Percentiles rank a stretch among this genome's conserved stretches.
Evolutionary conservation across 177 flowering plant genomes (phyloP).

Genomic region (Vitis hybrid): DNA sequence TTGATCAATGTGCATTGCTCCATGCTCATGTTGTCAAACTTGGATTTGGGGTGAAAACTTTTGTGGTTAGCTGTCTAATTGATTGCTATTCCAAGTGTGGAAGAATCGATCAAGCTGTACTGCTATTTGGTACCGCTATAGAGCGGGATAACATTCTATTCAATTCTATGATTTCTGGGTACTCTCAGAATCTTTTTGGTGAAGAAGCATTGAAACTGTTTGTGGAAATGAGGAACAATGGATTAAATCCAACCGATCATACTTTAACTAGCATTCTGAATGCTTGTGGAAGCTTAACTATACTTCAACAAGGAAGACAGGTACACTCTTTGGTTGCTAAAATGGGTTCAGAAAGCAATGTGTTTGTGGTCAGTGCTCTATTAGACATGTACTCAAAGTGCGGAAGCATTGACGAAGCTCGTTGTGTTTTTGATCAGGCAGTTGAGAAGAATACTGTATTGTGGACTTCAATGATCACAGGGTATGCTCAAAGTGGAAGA

Average conservation of each 20-base stretch:
- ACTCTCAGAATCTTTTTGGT: constrained; percentile 30
- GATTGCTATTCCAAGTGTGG: constrained; percentile 47
- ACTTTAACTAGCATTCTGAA: constrained; percentile 34
- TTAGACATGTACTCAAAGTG: constrained; percentile 46
- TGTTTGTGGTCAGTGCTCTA: constrained; percentile 31
- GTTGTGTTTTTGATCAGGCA: constrained; percentile 17
- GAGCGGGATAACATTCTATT: constrained; percentile 33
- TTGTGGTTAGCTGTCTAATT: constrained; percentile 41
- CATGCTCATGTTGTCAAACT: constrained; percentile 40
- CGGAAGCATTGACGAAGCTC: constrained; percentile 36
- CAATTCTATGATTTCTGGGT: constrained; percentile 51
- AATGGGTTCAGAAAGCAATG: constrained; percentile 29
- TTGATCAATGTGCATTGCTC: constrained; percentile 22
- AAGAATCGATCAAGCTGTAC: constrained; percentile 21
- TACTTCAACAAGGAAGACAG: constrained; percentile 28
- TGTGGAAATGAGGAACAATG: constrained; percentile 24
- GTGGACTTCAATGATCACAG: constrained; percentile 38
- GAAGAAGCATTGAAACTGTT: constrained; percentile 43
- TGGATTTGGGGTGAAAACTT: constrained; percentile 31
- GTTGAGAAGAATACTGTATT: constrained; percentile 24
- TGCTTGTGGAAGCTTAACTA: constrained; percentile 30
- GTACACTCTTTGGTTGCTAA: constrained; percentile 31
- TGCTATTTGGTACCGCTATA: constrained; percentile 19
- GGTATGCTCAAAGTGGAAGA: constrained; percentile 38
- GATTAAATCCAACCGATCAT: constrained; percentile 25